These are phyloP conservation scores for Euphorbia schlechtendalii DNA, from an alignment of 441 rosid genomes.

Conservation along the genomic window DNA sequence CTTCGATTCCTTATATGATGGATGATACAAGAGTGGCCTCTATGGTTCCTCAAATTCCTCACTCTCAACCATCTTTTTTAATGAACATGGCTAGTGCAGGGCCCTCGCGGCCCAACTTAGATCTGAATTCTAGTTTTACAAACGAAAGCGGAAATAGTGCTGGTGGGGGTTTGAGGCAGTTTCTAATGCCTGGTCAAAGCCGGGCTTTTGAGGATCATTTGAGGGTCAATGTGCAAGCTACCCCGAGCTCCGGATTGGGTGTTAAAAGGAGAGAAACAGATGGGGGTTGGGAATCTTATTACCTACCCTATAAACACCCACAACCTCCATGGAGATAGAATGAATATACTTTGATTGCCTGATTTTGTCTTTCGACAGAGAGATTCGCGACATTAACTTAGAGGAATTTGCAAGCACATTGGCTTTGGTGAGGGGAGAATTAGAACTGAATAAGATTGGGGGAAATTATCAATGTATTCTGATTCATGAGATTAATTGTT, in stretches of 20 bases:
- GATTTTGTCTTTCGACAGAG: conserved; percentile 7
- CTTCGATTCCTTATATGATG: conserved; percentile 58
- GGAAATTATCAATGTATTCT: conserved; percentile 32
- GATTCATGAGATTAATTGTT: conserved; percentile 47
- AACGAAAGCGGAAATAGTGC: conserved; percentile 51
- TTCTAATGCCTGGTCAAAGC: conserved; percentile 52
- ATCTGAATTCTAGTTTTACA: conserved; percentile 63
- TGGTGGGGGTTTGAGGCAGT: conserved; percentile 47
- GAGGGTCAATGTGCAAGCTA: conserved; percentile 43
- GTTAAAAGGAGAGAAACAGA: conserved; percentile 88
- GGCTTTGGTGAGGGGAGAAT: conserved; percentile 32
- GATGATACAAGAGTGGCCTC: conserved; percentile 60
- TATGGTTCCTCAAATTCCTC: conserved; percentile 58
- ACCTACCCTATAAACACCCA: conserved; percentile 37
- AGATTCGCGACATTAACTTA: conserved; percentile 24
- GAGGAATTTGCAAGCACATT: conserved; percentile 24
- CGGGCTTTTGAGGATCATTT: conserved; percentile 54
- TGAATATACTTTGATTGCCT: conserved; percentile 14
- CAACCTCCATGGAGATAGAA: conserved; percentile 72
- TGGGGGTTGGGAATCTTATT: conserved; percentile 58
- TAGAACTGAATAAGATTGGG: conserved; percentile 44
- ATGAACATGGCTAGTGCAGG: conserved; percentile 54
- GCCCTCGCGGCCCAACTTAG: conserved; percentile 54
- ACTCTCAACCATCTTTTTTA: conserved; percentile 55
- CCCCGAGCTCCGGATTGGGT: conserved; percentile 59